Conservation (phyloP, 78 protist genomes). For the Diacronema lutheri region DNA sequence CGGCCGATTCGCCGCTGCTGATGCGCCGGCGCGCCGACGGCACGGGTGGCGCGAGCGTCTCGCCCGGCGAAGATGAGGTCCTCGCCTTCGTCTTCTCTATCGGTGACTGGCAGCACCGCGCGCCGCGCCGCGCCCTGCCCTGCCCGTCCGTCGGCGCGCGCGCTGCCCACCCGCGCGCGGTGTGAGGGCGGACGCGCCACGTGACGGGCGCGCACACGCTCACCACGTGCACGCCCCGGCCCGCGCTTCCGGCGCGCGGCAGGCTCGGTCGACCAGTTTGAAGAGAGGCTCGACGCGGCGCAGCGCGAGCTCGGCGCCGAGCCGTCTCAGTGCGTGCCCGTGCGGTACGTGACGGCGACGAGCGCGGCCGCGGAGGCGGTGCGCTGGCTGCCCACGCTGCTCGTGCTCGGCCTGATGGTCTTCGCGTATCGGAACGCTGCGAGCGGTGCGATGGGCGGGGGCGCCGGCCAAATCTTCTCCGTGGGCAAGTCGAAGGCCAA, state of each 20-base stretch:
- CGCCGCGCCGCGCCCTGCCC: too few relatives aligned
- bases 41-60: too few relatives aligned
- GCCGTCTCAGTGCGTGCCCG: slow-evolving; percentile 22
- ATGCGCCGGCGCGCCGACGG: too few relatives aligned
- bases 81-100: too few relatives aligned
- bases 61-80: too few relatives aligned
- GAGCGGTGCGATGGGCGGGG: slow-evolving; percentile 28
- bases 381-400: not conserved
- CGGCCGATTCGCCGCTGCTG: too few relatives aligned
- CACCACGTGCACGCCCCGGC: too few relatives aligned
- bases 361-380: slow-evolving; percentile 15
- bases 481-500: slow-evolving; percentile 48
- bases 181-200: not conserved
- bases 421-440: not conserved
- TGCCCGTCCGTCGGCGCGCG: too few relatives aligned
- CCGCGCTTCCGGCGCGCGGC: slow-evolving; percentile 6
- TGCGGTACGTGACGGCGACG: slow-evolving; percentile 8
- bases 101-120: too few relatives aligned
- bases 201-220: too few relatives aligned
- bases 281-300: slow-evolving; percentile 39
- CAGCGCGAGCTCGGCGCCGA: slow-evolving; percentile 42
- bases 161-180: too few relatives aligned
- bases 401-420: not conserved
- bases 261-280: slow-evolving; percentile 38
- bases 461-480: slow-evolving; percentile 32